Conservation (phyloP, 2,329 filamentous ascomycete species). For the Penicillium sp. region DNA sequence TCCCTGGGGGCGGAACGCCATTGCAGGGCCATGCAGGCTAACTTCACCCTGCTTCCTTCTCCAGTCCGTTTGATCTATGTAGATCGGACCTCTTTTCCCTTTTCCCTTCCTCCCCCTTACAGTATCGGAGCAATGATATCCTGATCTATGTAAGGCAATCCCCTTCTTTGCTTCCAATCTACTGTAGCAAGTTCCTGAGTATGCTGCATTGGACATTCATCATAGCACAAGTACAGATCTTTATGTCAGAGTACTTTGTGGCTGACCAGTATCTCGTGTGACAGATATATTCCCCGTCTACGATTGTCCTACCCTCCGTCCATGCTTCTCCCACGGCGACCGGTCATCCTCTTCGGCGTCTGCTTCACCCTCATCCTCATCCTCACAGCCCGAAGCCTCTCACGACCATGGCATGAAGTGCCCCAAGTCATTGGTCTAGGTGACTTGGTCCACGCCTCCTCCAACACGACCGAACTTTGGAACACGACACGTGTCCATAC, state of each 20-base stretch:
- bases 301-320: constrained; percentile 8
- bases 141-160: constrained; percentile 1
- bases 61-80: background rate
- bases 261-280: constrained; percentile 15
- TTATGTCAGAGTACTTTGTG: background rate
- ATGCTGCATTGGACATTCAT: background rate
- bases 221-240: background rate
- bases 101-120: background rate
- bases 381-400: constrained; percentile 29
- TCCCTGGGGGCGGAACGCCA: background rate
- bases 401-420: constrained; percentile 34
- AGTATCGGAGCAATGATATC: constrained; percentile 1
- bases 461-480: constrained; percentile 19
- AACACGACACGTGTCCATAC: constrained; percentile 15
- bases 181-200: background rate
- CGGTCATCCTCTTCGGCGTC: constrained; percentile 33
- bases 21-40: too few species aligned
- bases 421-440: constrained; percentile 40
- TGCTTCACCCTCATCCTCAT: constrained; percentile 32
- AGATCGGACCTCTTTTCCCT: background rate
- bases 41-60: background rate
- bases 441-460: constrained; percentile 24
- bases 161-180: background rate
- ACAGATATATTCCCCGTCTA: constrained; percentile 8
- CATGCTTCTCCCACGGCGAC: constrained; percentile 36